Conservation (phyloP, 495 filamentous ascomycete genomes). For the Antarctomyces pellizariae region DNA sequence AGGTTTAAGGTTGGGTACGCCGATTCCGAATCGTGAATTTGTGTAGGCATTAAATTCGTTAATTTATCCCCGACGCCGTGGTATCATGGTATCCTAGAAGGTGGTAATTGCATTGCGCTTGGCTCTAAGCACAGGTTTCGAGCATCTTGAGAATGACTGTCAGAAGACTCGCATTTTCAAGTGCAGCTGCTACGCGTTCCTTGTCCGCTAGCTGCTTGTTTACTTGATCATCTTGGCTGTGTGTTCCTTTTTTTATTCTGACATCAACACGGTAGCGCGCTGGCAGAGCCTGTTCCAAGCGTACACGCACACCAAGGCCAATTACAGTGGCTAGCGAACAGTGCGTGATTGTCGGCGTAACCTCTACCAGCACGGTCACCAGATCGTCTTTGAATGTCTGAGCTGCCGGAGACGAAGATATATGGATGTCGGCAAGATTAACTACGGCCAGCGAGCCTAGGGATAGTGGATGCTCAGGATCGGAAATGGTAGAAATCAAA, state of each 20-base stretch:
- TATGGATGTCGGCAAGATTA: constrained; percentile 72
- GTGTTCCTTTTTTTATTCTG: constrained; percentile 85
- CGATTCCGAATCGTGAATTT: no score
- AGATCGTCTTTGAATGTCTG: constrained; percentile 12
- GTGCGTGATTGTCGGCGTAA: constrained; percentile 95
- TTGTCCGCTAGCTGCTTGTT: constrained; percentile 94
- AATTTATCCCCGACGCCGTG: no score
- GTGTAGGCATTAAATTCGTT: no score
- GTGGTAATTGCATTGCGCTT: no score
- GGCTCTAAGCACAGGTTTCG: constrained; percentile 42
- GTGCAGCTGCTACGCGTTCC: constrained; percentile 79
- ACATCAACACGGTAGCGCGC: constrained; percentile 87
- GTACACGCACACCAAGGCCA: constrained; percentile 75
- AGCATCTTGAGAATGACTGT: constrained; percentile 83
- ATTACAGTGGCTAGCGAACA: constrained; percentile 93
- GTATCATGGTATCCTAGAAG: no score
- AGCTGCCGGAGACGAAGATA: constrained; percentile 37
- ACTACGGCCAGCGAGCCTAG: constrained; percentile 83
- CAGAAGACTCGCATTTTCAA: constrained; percentile 83
- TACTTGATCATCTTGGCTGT: constrained; percentile 79
- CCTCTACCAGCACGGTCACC: constrained; percentile 37
- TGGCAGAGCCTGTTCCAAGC: constrained; percentile 74
- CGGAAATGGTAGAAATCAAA: constrained; percentile 77
- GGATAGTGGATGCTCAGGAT: constrained; percentile 88
- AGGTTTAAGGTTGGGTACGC: no score